Base-by-base conservation (phyloP, 202 grass and related monocot species). In the Hordeum pubiflorum region DNA sequence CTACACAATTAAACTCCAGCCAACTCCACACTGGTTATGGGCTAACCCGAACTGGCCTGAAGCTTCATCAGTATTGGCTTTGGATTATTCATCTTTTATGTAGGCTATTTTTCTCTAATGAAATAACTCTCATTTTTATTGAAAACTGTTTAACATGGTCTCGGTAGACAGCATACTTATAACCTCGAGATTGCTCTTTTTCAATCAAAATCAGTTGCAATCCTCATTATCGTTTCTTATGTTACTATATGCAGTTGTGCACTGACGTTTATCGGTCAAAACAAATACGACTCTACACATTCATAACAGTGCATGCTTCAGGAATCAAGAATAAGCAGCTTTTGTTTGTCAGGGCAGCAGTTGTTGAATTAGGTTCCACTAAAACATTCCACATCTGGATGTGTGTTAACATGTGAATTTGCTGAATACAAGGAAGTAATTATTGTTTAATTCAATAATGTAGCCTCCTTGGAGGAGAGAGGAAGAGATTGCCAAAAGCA, bases 11-110 rank as follows among this genome's bases (percentile, higher is more conserved):
- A 27, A 23, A 59, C 65, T 66, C 56, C 33, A 69, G 39, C 63
- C 48, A 23, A 63, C 41, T 32, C 29, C 32, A 70, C 75, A 76
- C 58, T 48, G 32, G 72, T 82, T 76, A 71, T 24, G 34, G 39
- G 58, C 63, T 50, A 69, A 76, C 85, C 34, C 54, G 40, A 71
- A 82, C 54, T 72, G 41, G 18, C 67, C 54, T 40, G 56, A 62
- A 41, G 22, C 32, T 71, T 52, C 32, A 74, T 63, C 59, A 64
- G 32, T 63, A 23, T 37, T 54, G 13, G 4, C 21, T 65, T 64
- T 75, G 69, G 71, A 72, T 20, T 52, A 9, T 31, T 52, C 21
- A 20, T 63, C 65, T 22, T 61, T 44, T 69, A 81, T 23, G 39
- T 58, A 33, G 15, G 6, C 18, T 22, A 60, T n/a, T 17, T 76